These are phyloP conservation scores for Penicillium bovifimosum DNA, from an alignment of 495 filamentous ascomycete genomes.

Conservation along the genomic window DNA sequence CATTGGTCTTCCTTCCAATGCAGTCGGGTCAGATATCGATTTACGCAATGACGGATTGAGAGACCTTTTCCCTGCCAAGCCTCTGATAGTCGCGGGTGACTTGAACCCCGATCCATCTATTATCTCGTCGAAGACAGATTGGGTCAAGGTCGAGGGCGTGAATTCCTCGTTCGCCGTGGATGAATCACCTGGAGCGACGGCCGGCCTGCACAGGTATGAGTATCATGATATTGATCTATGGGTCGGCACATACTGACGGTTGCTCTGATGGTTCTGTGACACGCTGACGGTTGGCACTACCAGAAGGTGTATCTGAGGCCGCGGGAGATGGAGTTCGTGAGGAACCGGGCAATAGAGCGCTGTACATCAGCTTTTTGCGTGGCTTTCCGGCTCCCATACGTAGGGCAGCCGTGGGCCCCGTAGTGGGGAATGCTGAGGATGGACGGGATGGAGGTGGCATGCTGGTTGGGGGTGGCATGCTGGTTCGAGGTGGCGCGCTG, in stretches of 20 bases:
- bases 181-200: background rate
- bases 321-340: conserved; percentile 10
- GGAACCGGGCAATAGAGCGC: conserved; percentile 32
- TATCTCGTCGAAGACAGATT: conserved; percentile 31
- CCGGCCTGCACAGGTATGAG: conserved; percentile 18
- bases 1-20: conserved; percentile 21
- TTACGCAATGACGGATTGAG: conserved; percentile 30
- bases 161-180: conserved; percentile 19
- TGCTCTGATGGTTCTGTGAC: conserved; percentile 5
- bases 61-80: conserved; percentile 5
- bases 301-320: conserved; percentile 1
- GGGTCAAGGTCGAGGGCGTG: conserved; percentile 27
- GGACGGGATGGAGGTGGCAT: conserved; percentile 4
- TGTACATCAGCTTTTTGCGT: conserved; percentile 46
- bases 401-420: conserved; percentile 20
- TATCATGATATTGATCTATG: background rate
- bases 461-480: background rate
- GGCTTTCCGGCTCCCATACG: conserved; percentile 35
- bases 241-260: conserved; percentile 32
- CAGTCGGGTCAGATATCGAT: conserved; percentile 33
- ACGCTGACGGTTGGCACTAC: conserved; percentile 3
- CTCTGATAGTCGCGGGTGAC: conserved; percentile 1
- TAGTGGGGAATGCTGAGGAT: background rate
- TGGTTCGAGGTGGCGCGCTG: background rate
- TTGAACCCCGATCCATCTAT: conserved; percentile 8